Evolutionary conservation across 2,329 filamentous ascomycete species (phyloP).

Genomic region (Myriangium duriaei): DNA sequence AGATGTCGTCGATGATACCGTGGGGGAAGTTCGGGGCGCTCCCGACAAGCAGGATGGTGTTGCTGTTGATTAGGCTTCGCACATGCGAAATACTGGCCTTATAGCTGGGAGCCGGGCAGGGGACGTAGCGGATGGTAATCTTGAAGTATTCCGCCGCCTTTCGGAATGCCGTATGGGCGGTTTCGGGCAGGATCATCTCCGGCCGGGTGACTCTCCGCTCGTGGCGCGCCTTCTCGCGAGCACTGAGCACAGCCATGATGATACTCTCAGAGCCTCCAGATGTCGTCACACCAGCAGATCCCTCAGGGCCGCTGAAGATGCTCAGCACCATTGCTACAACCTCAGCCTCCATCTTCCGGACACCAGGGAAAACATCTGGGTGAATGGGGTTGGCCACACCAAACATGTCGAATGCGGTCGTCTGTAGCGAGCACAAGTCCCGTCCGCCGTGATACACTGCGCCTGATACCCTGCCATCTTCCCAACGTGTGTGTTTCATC

Average conservation of each 20-base stretch:
- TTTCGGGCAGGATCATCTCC: slow-evolving; percentile 95
- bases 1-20: slow-evolving; percentile 93
- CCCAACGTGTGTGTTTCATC: slow-evolving; percentile 94
- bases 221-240: slow-evolving; percentile 72
- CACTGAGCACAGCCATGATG: slow-evolving; percentile 83
- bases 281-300: slow-evolving; percentile 76
- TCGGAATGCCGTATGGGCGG: slow-evolving; percentile 89
- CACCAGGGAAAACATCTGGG: slow-evolving; percentile 93
- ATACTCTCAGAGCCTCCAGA: slow-evolving; percentile 94
- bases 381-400: slow-evolving; percentile 94
- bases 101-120: slow-evolving; percentile 73
- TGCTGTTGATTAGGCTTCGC: slow-evolving; percentile 77
- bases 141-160: slow-evolving; percentile 94
- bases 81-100: slow-evolving; percentile 72
- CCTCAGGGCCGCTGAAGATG: slow-evolving; percentile 79
- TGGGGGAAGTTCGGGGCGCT: slow-evolving; percentile 97
- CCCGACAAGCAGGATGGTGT: slow-evolving; percentile 86
- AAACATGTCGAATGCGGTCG: slow-evolving; percentile 86
- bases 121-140: slow-evolving; percentile 83
- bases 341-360: slow-evolving; percentile 98
- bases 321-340: slow-evolving; percentile 76
- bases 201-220: slow-evolving; percentile 85
- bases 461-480: slow-evolving; percentile 86
- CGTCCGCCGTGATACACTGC: slow-evolving; percentile 93
- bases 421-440: slow-evolving; percentile 69